Evolutionary conservation across 495 filamentous ascomycete species (phyloP).

Genomic region (Xylaria palmicola): DNA sequence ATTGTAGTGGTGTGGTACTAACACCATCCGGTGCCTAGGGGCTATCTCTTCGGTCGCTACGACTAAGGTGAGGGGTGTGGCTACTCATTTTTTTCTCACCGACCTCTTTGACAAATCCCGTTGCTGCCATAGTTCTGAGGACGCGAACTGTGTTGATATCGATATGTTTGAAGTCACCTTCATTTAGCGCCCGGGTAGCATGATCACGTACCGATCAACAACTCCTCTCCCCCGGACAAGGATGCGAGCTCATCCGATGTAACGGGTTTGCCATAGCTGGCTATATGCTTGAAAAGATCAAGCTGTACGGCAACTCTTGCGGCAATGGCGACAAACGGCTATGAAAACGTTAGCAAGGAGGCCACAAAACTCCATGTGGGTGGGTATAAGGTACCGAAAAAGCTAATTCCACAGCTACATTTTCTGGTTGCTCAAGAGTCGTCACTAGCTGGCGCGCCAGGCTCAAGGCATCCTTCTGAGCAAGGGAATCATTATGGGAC

Average conservation of each 20-base stretch:
- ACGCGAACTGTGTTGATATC: constrained; percentile 13
- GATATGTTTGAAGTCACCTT: background rate
- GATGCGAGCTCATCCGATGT: constrained; percentile 17
- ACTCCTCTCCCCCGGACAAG: constrained; percentile 22
- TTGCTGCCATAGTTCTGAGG: constrained; percentile 11
- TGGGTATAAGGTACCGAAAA: constrained; percentile 17
- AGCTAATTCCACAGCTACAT: constrained; percentile 15
- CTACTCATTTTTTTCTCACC: constrained; percentile 17
- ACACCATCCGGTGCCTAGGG: constrained; percentile 22
- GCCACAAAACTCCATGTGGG: background rate
- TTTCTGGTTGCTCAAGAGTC: constrained; percentile 22
- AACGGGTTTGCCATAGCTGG: background rate
- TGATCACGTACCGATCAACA: constrained; percentile 20
- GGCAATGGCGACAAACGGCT: constrained; percentile 17
- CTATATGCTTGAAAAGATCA: constrained; percentile 20
- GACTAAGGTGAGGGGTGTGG: constrained; percentile 16
- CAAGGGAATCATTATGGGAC: background rate
- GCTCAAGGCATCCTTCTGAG: constrained; percentile 16
- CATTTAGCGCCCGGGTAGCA: background rate
- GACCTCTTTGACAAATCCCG: constrained; percentile 19
- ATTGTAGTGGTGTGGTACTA: constrained; percentile 9
- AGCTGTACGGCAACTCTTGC: constrained; percentile 20
- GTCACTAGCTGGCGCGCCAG: constrained; percentile 16
- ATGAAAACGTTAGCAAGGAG: background rate
- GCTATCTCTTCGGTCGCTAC: constrained; percentile 21